Base-by-base conservation (phyloP, 441 rosid genomes). In the Populus hybrid region DNA sequence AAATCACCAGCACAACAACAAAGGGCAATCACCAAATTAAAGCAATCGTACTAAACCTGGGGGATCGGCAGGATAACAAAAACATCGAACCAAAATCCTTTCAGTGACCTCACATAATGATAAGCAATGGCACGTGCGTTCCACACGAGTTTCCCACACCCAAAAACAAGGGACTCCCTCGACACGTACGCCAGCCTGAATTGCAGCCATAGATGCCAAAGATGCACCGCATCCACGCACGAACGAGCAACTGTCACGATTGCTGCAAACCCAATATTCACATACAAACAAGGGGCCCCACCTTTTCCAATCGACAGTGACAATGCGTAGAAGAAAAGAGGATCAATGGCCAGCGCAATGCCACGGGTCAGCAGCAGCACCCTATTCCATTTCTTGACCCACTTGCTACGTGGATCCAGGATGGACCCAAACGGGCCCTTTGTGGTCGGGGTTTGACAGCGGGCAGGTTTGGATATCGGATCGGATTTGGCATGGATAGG, bases 111-210 rank as follows among this genome's bases (percentile, higher is more conserved):
- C 6, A 85, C 81, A 53, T 91, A 91, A 77, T 89, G 91, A 0
- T 81, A 73, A 35, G 90, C 92, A 78, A 92, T 87, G 24, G 92
- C 89, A 74, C 89, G 88, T 75, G 93, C 89, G 85, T 90, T 92
- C 98, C 97, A 90, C 86, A 88, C 94, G 81, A 93, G 95, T 79
- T 92, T 90, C 42, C 98, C 94, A 11, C 93, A 88, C 10, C 98
- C 98, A 18, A 89, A 81, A 0, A 93, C 98, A n/a, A 90, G 86
- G 0, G 94, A 88, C 87, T 89, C 92, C 38, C 78, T 83, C 0
- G 94, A 89, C 73, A 90, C 90, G 75, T 93, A 93, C 1, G 95
- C 97, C 79, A 89, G 24, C 85, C 88, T 80, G 72, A 93, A 89
- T 71, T 93, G 98, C 76, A 92, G 88, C 94, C 95, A 90, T 38